Conservation (phyloP, 2,329 filamentous ascomycete genomes). For the Helotiales sp. region DNA sequence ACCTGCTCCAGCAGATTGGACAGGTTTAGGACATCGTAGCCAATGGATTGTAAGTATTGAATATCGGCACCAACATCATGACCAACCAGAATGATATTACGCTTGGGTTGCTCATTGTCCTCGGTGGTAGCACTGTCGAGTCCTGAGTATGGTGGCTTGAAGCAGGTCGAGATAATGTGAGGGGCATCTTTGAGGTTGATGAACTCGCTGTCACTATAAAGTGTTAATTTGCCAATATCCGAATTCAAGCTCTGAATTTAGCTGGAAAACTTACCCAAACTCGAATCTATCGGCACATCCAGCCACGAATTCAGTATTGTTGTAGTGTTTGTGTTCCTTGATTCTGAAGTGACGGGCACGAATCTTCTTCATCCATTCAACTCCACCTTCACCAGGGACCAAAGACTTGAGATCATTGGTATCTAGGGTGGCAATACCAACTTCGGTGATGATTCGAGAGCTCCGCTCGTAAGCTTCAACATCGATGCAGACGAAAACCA, state of each 20-base stretch:
- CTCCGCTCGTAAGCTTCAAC: constrained; percentile 78
- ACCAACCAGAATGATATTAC: constrained; percentile 77
- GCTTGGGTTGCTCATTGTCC: constrained; percentile 33
- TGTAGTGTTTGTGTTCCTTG: constrained; percentile 66
- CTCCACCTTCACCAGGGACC: constrained; percentile 64
- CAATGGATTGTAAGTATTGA: constrained; percentile 66
- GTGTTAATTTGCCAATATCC: constrained; percentile 12
- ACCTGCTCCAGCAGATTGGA: constrained; percentile 64
- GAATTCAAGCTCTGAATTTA: neutral
- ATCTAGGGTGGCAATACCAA: constrained; percentile 84
- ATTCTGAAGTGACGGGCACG: constrained; percentile 78
- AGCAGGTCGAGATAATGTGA: constrained; percentile 56
- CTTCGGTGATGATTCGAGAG: constrained; percentile 74
- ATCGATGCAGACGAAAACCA: constrained; percentile 80
- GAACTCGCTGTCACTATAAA: constrained; percentile 56
- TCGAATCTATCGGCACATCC: constrained; percentile 77
- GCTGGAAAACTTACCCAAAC: constrained; percentile 66
- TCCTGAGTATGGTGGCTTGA: constrained; percentile 59
- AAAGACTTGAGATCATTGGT: constrained; percentile 59
- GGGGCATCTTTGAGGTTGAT: constrained; percentile 53
- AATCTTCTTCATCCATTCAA: constrained; percentile 71
- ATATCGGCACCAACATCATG: constrained; percentile 75
- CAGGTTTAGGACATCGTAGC: constrained; percentile 61
- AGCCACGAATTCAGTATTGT: constrained; percentile 70
- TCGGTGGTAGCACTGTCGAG: neutral